Evolutionary conservation across 2,329 filamentous ascomycete species (phyloP), one percentile per base, ranked within the genome.

Genomic region (Chaetomium olivaceum): DNA sequence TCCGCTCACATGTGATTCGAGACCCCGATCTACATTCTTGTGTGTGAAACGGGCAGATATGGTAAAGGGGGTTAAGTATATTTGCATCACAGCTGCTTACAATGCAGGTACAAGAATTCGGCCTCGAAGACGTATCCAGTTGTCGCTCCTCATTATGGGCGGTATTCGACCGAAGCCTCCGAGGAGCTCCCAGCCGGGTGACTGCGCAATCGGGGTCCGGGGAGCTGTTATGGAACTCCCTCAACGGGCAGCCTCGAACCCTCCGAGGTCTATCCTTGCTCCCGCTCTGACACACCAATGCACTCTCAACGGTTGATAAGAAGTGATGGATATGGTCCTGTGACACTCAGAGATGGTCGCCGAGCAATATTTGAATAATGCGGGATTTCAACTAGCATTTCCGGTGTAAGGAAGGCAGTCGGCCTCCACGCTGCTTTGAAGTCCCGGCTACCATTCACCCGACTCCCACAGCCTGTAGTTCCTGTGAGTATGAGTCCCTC

Each of bases 241-340:
- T 29, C 51, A 16, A 19, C 25, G n/a, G n/a, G n/a, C n/a, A 31
- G 25, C 25, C 8, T 31, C 2, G 19, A 54, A 14, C 25, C 14
- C 33, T 62, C 21, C 60, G 50, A 55, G 60, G 50, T 55, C 14
- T 33, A 62, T 62, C 60, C 60, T 62, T 62, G 60, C 25, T 31
- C 19, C 25, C 23, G 36, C 23, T 31, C 55, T 19, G 33, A 7
- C 11, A 8, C 39, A 43, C 39, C 7, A 43, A 16, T 19, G 39
- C 16, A 43, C 39, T 43, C n/a, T n/a, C 4, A 43, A 43, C 51
- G 12, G 19, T 12, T n/a, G n/a, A 9, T 12, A 11, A 9, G 46
- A 11, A 21, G 46, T 48, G 16, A 19, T 43, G n/a, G 19, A 21
- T 11, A 48, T 23, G n/a, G 46, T 1, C n/a, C n/a, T 23, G 21